Base-by-base conservation (phyloP, 169 alveolate species). In the Hepatocystis sp. region DNA sequence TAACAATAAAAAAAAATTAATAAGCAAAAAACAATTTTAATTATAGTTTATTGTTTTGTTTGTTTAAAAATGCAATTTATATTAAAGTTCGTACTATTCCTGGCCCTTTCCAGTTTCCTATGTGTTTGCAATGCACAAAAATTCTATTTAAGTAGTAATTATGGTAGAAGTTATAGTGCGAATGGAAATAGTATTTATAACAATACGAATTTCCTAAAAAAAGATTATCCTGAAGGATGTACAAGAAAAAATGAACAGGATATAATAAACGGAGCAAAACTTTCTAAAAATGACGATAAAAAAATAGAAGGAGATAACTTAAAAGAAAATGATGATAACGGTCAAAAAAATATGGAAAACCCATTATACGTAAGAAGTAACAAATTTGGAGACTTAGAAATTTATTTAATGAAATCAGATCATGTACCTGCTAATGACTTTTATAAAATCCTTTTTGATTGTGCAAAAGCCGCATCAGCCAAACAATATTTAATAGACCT, bases 401-500 rank as follows among this genome's bases (percentile, higher is more conserved):
- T 52, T n/a, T 44, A 76, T 17, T 15, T 76, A 4, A 40, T 56
- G 46, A 19, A 55, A 55, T 32, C 46, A 39, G 42, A 65, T 25
- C 27, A 55, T 36, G 63, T n/a, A 19, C 28, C 52, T 0, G 39
- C 88, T 23, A 76, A 58, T 30, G 65, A 76, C 46, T 76, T 76
- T 36, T 76, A 76, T 27, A 76, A 60, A 76, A 36, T 76, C 1
- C 67, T 76, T 36, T 58, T 58, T 58, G 76, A 76, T 23, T 76
- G 88, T 49, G 88, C 88, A 2, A 47, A 76, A 36, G 76, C 53
- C 15, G 56, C 88, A 8, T 76, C 88, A 49, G 88, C 88, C 2
- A 76, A 76, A 58, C 88, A 71, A 25, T 56, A 76, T 58, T 76
- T 76, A 76, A 25, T 58, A 44, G 88, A 76, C 46, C 44, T 76